Evolutionary conservation across 169 alveolate species (phyloP).

Genomic region (Plasmodium cynomolgi): DNA sequence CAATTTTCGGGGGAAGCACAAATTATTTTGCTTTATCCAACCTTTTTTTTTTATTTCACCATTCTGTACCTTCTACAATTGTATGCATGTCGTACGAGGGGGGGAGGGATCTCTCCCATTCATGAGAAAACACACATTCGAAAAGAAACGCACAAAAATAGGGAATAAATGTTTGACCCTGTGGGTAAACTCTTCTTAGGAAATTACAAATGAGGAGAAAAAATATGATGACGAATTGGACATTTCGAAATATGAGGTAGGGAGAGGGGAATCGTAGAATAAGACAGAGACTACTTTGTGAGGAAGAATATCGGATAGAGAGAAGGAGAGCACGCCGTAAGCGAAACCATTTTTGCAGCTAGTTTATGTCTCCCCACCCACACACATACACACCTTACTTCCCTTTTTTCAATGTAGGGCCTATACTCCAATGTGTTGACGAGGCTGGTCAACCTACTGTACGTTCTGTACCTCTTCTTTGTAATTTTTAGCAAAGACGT

Average conservation of each 20-base stretch:
- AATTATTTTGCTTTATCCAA: neutral
- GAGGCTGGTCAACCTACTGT: neutral
- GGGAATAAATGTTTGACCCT: neutral
- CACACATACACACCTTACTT: neutral
- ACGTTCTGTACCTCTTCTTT: slow-evolving; percentile 39
- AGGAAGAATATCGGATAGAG: neutral
- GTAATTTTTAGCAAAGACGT: slow-evolving; percentile 56
- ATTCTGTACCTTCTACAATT: neutral
- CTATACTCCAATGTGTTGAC: neutral
- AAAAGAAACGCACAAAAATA: neutral
- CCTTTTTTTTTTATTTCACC: neutral
- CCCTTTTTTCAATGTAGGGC: neutral
- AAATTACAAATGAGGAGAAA: slow-evolving; percentile 13
- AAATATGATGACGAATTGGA: neutral
- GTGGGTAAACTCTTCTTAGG: neutral
- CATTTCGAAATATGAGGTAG: slow-evolving; percentile 27
- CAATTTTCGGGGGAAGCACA: neutral
- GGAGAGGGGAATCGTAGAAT: neutral
- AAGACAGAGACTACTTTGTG: neutral
- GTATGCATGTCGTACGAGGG: neutral
- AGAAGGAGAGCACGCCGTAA: neutral
- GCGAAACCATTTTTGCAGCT: neutral
- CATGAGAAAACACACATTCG: neutral
- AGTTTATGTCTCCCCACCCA: neutral
- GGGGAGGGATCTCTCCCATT: neutral